phyloP scores from a whole-genome alignment of 1,139 yeast species.

The Debaryomyces psychrophilus region DNA sequence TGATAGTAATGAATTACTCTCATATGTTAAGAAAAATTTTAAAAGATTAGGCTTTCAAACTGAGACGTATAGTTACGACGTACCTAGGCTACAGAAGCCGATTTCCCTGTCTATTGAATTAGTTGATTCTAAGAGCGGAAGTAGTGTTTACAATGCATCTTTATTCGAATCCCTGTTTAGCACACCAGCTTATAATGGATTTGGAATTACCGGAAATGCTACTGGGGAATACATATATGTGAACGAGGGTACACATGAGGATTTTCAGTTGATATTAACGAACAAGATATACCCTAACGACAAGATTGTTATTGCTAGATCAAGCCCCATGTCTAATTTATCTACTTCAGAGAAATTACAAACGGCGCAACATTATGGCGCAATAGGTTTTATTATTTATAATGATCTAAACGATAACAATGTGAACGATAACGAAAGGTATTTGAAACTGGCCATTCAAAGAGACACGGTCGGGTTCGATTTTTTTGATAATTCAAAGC shows the following conservation, averaged over 20 bases:
- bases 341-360: slow-evolving; percentile 31
- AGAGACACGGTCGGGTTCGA: slow-evolving; percentile 24
- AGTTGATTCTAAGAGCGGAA: slow-evolving; percentile 24
- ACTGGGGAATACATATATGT: slow-evolving; percentile 33
- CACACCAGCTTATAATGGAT: slow-evolving; percentile 44
- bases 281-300: slow-evolving; percentile 25
- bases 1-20: slow-evolving; percentile 31
- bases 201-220: slow-evolving; percentile 33
- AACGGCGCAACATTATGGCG: slow-evolving; percentile 34
- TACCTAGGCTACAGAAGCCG: slow-evolving; percentile 29
- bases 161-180: slow-evolving; percentile 29
- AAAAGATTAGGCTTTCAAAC: slow-evolving; percentile 33
- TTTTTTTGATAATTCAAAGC: slow-evolving; percentile 1
- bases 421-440: slow-evolving; percentile 15
- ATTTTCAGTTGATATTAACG: slow-evolving; percentile 27
- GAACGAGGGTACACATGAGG: slow-evolving; percentile 35
- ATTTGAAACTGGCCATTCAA: slow-evolving; percentile 22
- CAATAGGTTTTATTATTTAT: slow-evolving; percentile 33
- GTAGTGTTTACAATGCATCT: slow-evolving; percentile 29
- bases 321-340: slow-evolving; percentile 17
- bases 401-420: slow-evolving; percentile 19
- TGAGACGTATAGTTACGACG: slow-evolving; percentile 21
- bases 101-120: slow-evolving; percentile 27
- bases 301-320: slow-evolving; percentile 37
- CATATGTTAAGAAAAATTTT: slow-evolving; percentile 32